Percentiles rank a stretch among this genome's conserved stretches.
phyloP scores from a whole-genome alignment of 805 yeast genomes.

The Suhomyces prunicola region DNA sequence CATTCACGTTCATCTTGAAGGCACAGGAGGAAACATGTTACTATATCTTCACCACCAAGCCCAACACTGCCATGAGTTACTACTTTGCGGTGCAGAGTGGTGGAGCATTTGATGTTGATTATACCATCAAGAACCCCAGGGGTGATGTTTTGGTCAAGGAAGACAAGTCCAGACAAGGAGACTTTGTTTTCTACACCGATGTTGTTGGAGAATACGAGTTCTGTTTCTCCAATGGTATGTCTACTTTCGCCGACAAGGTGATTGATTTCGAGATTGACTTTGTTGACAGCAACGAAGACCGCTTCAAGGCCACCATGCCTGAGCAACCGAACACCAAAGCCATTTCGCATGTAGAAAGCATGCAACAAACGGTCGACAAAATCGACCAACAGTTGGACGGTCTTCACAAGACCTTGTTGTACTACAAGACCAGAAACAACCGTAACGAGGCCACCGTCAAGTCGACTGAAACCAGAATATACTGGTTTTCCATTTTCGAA shows the following conservation, averaged over 20 bases:
- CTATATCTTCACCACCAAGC: constrained; percentile 62
- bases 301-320: constrained; percentile 63
- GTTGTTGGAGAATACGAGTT: constrained; percentile 78
- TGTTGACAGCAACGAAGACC: constrained; percentile 33
- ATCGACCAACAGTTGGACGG: constrained; percentile 60
- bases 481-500: constrained; percentile 71
- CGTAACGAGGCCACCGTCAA: constrained; percentile 87
- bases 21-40: constrained; percentile 74
- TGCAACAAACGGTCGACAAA: constrained; percentile 51
- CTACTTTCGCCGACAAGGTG: constrained; percentile 76
- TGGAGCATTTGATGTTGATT: constrained; percentile 77
- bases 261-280: constrained; percentile 76
- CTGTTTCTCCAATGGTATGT: constrained; percentile 80
- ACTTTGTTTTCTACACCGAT: constrained; percentile 66
- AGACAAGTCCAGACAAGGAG: constrained; percentile 72
- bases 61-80: constrained; percentile 61
- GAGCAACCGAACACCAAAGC: constrained; percentile 46
- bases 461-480: constrained; percentile 74
- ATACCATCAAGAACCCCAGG: constrained; percentile 56
- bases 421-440: constrained; percentile 85
- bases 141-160: constrained; percentile 52
- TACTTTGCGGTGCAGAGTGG: constrained; percentile 84
- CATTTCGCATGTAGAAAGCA: constrained; percentile 49
- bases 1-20: constrained; percentile 70
- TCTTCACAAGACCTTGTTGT: constrained; percentile 60